These are phyloP conservation scores for Pistacia atlantica DNA, from an alignment of 345 rosid species.

Conservation along the genomic window DNA sequence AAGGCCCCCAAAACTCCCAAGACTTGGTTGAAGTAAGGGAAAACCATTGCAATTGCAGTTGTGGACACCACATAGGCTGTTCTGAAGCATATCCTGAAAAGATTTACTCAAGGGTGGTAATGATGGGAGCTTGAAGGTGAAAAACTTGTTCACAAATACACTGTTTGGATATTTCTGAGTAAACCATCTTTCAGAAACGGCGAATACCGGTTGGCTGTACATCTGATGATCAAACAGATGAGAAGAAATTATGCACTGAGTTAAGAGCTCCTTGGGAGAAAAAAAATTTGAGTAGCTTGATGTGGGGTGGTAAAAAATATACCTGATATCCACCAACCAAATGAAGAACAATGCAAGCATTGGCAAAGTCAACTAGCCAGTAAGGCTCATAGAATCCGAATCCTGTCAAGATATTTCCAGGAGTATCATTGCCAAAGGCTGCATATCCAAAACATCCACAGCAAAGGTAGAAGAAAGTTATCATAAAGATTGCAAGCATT, in stretches of 20 bases:
- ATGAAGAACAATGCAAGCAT: constrained; percentile 48
- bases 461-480: constrained; percentile 44
- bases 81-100: constrained; percentile 45
- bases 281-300: not conserved
- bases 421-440: constrained; percentile 41
- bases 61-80: constrained; percentile 49
- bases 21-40: constrained; percentile 71
- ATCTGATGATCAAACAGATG: constrained; percentile 38
- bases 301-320: not conserved
- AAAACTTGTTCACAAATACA: constrained; percentile 41
- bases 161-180: constrained; percentile 38
- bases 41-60: constrained; percentile 39
- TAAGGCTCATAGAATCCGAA: constrained; percentile 48
- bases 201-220: constrained; percentile 67
- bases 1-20: constrained; percentile 61
- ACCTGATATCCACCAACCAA: constrained; percentile 66
- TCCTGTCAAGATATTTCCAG: constrained; percentile 46
- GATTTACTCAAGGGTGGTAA: constrained; percentile 36
- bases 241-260: not conserved
- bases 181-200: constrained; percentile 58
- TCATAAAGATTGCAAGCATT: constrained; percentile 27
- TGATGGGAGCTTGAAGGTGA: constrained; percentile 32
- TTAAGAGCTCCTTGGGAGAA: no score
- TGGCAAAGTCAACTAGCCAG: constrained; percentile 53
- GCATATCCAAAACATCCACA: constrained; percentile 52